Conservation (phyloP, 2,329 filamentous ascomycete species). For the Diaporthe australafricana region DNA sequence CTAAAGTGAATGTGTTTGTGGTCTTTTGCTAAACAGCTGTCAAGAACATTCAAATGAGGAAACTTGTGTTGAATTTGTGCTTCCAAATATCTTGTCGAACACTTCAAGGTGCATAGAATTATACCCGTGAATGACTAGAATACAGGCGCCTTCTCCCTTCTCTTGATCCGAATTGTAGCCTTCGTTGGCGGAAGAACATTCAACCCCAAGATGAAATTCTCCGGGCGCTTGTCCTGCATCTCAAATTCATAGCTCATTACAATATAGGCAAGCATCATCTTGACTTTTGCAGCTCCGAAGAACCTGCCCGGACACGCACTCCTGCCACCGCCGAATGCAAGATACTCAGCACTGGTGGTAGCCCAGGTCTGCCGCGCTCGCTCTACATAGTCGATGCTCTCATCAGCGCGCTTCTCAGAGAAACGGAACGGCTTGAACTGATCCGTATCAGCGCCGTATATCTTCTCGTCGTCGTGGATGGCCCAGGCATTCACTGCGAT, state of each 20-base stretch:
- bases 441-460: neutral
- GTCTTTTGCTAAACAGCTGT: no score
- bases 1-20: no score
- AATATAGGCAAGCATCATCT: conserved; percentile 4
- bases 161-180: neutral
- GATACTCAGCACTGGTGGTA: neutral
- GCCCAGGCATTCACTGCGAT: neutral
- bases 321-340: neutral
- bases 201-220: neutral
- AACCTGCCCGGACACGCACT: neutral
- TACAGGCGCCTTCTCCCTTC: neutral
- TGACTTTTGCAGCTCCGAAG: neutral
- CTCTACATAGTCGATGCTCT: neutral
- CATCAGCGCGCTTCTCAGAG: neutral
- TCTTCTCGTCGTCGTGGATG: neutral
- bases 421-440: conserved; percentile 1
- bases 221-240: neutral
- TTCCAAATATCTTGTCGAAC: neutral
- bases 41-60: neutral
- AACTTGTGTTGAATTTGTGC: neutral
- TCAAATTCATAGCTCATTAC: conserved; percentile 6
- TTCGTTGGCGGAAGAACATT: conserved; percentile 2
- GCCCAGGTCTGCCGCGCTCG: neutral
- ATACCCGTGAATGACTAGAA: neutral
- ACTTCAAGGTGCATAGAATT: no score